These are phyloP conservation scores for Candida patagonica DNA, from an alignment of 805 yeast genomes.

Conservation along the genomic window DNA sequence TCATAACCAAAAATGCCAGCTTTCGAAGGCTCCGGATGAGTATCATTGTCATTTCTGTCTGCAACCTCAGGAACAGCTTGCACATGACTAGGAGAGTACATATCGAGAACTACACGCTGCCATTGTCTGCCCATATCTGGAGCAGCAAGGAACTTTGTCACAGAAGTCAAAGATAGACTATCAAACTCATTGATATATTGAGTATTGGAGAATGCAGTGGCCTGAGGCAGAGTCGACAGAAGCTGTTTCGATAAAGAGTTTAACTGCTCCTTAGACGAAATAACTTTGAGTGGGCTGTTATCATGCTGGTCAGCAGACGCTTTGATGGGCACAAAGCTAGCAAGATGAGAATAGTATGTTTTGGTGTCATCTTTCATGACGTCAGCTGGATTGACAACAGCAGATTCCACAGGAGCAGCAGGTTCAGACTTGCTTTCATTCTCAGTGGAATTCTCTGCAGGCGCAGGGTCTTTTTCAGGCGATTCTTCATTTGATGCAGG, in stretches of 20 bases:
- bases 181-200: conserved; percentile 21
- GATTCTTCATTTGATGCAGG: conserved; percentile 7
- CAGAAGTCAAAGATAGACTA: conserved; percentile 22
- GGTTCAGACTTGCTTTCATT: background rate
- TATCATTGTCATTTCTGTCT: background rate
- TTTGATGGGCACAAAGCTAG: conserved; percentile 12
- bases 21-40: conserved; percentile 1
- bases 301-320: background rate
- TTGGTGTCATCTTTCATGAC: background rate
- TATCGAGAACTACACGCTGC: conserved; percentile 25
- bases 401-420: background rate
- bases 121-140: conserved; percentile 23
- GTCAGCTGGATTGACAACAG: background rate
- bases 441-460: background rate
- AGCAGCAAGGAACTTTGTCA: conserved; percentile 24
- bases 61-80: no score
- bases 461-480: background rate
- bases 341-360: conserved; percentile 3
- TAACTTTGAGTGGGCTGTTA: conserved; percentile 15
- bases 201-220: conserved; percentile 13
- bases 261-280: conserved; percentile 12
- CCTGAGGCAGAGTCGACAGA: conserved; percentile 17
- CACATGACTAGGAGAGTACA: background rate
- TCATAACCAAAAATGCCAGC: conserved; percentile 16
- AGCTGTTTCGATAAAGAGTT: conserved; percentile 19